Evolutionary conservation across 2,329 filamentous ascomycete genomes (phyloP), one percentile per base, ranked within the genome.

Genomic region (Hypoxylon sp.): DNA sequence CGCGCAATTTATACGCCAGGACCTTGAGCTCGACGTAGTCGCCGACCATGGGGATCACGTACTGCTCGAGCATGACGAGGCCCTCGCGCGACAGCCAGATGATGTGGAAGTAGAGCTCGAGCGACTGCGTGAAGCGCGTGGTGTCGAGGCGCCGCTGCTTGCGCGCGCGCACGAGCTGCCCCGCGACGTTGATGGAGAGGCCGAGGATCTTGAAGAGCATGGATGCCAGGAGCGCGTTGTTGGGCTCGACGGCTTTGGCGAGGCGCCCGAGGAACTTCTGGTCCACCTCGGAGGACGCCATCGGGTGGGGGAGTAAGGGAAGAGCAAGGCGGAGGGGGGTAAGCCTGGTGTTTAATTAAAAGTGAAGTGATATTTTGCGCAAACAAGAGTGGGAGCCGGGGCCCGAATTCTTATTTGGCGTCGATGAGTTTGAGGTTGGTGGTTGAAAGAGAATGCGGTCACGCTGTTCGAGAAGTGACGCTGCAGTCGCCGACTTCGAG

Each of bases 241-340:
- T 89, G 63, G 86, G 81, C 74, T 90, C 89, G 70, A 93, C 93
- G 65, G 89, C 85, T 79, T 89, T 91, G 76, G 95, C 94, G 76
- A 97, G 89, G 75, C 89, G 90, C 80, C 93, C 93, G 73, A 99
- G 85, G 79, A 96, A 97, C 81, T 98, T 99, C 81, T 97, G 94
- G 78, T 99, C 95, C 66, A 98, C 93, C 80, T 97, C 93, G 64
- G 93, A 95, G 76, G 94, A 95, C 80, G 95, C 95, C 95, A 98
- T 99, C 62, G 69, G 58, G 6, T 58, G 47, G 20, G 37, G 34
- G 15, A 6, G 98, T 98, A 58, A 61, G 58, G 54, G 52, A n/a
- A n/a, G n/a, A n/a, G n/a, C n/a, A n/a, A n/a, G 17, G 20, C 8
- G 24, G 28, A 17, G 11, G 39, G 22, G 46, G n/a, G n/a, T n/a